Conservation (phyloP, 352 stramenopile genomes). For the Sclerospora graminicola region DNA sequence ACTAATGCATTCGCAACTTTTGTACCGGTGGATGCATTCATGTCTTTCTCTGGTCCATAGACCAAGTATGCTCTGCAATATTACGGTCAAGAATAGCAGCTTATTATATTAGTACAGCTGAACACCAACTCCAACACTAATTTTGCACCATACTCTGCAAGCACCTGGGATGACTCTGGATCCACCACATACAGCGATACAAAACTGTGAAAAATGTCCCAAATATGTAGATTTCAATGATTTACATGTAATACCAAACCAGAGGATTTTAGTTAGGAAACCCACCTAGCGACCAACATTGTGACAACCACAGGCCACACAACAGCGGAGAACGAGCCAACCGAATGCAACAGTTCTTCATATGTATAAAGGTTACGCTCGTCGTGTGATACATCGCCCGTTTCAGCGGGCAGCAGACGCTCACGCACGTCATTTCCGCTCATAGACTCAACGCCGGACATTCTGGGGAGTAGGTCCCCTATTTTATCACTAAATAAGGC, state of each 20-base stretch:
- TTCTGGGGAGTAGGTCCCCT: too few species aligned
- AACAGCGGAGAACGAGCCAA: conserved; percentile 79
- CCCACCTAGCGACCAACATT: conserved; percentile 73
- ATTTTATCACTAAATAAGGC: too few species aligned
- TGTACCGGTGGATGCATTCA: conserved; percentile 40
- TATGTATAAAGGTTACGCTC: conserved; percentile 40
- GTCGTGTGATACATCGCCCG: conserved; percentile 6
- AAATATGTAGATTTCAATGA: background rate
- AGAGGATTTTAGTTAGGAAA: background rate
- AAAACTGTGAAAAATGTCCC: conserved; percentile 28
- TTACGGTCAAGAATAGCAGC: background rate
- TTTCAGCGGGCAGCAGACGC: conserved; percentile 25
- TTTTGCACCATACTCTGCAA: conserved; percentile 45
- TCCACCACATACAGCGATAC: conserved; percentile 79
- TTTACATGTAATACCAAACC: background rate
- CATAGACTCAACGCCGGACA: too few species aligned
- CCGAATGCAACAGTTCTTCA: conserved; percentile 75
- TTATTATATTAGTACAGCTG: background rate
- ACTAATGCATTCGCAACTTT: conserved; percentile 70
- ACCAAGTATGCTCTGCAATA: conserved; percentile 62
- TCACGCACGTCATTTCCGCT: conserved; percentile 40
- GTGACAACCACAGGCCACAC: conserved; percentile 69
- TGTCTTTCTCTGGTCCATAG: conserved; percentile 51
- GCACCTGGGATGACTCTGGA: conserved; percentile 49
- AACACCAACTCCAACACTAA: background rate